Percentiles rank a stretch among this genome's conserved stretches.
These are phyloP conservation scores for Sporisorium reilianum DNA, from an alignment of 1,284 basidiomycete genomes.

Conservation along the genomic window DNA sequence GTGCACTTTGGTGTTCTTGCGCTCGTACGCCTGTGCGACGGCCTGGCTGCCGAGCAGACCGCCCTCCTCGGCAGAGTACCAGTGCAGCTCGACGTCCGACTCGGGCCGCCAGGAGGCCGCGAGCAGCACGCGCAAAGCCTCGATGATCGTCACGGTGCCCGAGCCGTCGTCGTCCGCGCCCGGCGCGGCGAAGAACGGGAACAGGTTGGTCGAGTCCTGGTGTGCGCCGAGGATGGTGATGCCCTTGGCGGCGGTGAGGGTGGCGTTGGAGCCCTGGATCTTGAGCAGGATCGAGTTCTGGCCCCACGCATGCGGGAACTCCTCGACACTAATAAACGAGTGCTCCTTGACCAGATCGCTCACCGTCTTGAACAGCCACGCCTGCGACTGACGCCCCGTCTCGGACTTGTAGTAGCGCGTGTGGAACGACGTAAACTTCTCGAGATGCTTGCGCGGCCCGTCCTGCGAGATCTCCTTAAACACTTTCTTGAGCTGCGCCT, in stretches of 20 bases:
- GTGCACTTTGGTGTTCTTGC: constrained; percentile 75
- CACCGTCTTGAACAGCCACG: constrained; percentile 76
- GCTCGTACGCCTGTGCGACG: constrained; percentile 82
- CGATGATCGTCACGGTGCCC: constrained; percentile 90
- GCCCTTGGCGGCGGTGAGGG: constrained; percentile 60
- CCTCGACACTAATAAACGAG: constrained; percentile 76
- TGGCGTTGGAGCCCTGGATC: constrained; percentile 48
- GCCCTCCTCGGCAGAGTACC: constrained; percentile 92
- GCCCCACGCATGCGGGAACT: constrained; percentile 90
- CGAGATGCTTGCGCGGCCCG: constrained; percentile 53
- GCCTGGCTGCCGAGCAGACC: constrained; percentile 96
- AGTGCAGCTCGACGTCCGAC: constrained; percentile 88
- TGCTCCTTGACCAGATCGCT: constrained; percentile 30
- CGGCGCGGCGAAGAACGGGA: constrained; percentile 62
- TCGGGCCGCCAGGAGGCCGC: constrained; percentile 81
- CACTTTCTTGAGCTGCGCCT: constrained; percentile 36
- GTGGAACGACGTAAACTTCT: constrained; percentile 73
- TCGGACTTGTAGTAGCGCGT: constrained; percentile 73
- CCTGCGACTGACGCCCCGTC: constrained; percentile 80
- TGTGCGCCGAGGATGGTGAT: constrained; percentile 81
- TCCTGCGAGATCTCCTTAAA: constrained; percentile 52
- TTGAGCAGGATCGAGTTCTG: constrained; percentile 83
- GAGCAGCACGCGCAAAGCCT: constrained; percentile 86
- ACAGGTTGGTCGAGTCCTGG: constrained; percentile 78
- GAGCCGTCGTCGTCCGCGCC: constrained; percentile 85